Conservation (phyloP, 2,329 filamentous ascomycete genomes). For the Ceratocystiopsis sp. region DNA sequence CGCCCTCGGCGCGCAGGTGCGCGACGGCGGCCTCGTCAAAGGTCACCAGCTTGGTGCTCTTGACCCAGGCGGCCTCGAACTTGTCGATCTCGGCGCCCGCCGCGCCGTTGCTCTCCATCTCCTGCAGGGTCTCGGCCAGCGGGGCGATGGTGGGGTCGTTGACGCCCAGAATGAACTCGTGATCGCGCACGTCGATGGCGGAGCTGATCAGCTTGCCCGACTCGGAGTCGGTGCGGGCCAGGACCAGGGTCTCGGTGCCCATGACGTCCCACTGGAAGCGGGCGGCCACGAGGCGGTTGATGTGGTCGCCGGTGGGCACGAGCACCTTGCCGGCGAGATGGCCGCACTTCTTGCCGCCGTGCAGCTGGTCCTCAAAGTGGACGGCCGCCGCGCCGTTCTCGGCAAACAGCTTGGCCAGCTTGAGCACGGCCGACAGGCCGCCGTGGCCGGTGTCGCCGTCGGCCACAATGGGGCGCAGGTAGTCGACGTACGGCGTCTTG, state of each 20-base stretch:
- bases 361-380: constrained; percentile 94
- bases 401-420: constrained; percentile 92
- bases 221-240: constrained; percentile 90
- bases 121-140: constrained; percentile 62
- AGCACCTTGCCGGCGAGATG: constrained; percentile 93
- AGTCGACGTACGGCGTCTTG: constrained; percentile 72
- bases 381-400: constrained; percentile 93
- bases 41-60: constrained; percentile 65
- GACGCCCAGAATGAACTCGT: constrained; percentile 67
- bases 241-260: constrained; percentile 86
- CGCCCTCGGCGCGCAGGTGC: constrained; percentile 52
- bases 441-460: constrained; percentile 95
- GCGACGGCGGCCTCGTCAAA: constrained; percentile 80
- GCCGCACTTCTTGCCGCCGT: constrained; percentile 96
- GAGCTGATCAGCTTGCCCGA: constrained; percentile 81
- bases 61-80: constrained; percentile 80
- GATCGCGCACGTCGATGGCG: constrained; percentile 83
- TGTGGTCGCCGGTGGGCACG: constrained; percentile 86
- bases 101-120: constrained; percentile 72
- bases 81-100: constrained; percentile 64
- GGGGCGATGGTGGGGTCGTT: constrained; percentile 22
- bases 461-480: constrained; percentile 84
- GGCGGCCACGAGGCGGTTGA: constrained; percentile 81
- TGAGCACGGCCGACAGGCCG: constrained; percentile 79
- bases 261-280: constrained; percentile 98